A percentile compares a stretch with the other conserved stretches of the same genome.
These are phyloP conservation scores for Chaetomidium leptoderma DNA, from an alignment of 495 filamentous ascomycete genomes.

Conservation along the genomic window DNA sequence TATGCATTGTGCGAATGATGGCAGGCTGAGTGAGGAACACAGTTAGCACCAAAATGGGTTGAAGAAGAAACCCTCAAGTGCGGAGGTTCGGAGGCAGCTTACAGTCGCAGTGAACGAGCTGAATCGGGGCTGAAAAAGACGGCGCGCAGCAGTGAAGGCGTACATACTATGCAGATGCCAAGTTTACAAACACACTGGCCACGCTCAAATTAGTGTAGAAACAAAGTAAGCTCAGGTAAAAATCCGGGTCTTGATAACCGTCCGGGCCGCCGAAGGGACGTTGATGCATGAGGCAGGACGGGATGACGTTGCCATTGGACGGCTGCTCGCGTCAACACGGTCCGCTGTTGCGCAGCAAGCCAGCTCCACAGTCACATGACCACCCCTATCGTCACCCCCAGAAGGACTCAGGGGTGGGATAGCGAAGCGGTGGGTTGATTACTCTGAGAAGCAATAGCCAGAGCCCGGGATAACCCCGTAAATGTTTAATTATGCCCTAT, in stretches of 20 bases:
- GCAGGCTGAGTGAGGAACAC: slow-evolving; percentile 25
- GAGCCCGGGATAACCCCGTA: too few species aligned
- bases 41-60: not conserved
- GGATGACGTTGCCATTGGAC: slow-evolving; percentile 12
- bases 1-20: slow-evolving; percentile 69
- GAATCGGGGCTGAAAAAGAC: slow-evolving; percentile 10
- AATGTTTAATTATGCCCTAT: slow-evolving; percentile 22
- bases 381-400: slow-evolving; percentile 8
- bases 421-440: too few species aligned
- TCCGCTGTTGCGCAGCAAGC: not conserved
- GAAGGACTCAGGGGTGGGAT: too few species aligned
- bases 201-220: too few species aligned
- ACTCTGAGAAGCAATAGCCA: too few species aligned
- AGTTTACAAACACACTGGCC: slow-evolving; percentile 5
- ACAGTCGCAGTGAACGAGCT: slow-evolving; percentile 3
- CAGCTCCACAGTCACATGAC: slow-evolving; percentile 17
- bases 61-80: too few species aligned
- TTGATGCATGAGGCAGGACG: not conserved
- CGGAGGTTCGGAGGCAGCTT: not conserved
- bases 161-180: slow-evolving; percentile 28
- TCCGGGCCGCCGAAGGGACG: not conserved
- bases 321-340: not conserved
- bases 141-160: slow-evolving; percentile 27
- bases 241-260: slow-evolving; percentile 7
- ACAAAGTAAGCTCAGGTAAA: too few species aligned